Percentiles rank a stretch among this genome's conserved stretches.
Conservation (phyloP, 768 basidiomycete species). For the Boletellus emodensis region DNA sequence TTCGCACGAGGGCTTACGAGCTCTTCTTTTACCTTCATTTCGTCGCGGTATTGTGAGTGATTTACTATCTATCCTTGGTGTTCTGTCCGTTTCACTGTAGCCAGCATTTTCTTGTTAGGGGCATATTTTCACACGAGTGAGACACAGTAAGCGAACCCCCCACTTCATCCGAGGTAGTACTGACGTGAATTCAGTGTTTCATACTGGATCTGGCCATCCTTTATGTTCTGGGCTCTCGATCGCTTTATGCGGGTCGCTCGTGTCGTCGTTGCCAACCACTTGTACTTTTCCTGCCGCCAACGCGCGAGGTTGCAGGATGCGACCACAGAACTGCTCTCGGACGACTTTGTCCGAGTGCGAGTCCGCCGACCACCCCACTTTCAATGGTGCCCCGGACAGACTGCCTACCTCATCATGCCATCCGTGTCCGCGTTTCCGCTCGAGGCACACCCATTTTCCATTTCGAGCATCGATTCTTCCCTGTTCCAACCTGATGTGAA, state of each 20-base stretch:
- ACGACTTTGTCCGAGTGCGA: constrained; percentile 45
- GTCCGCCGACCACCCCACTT: constrained; percentile 44
- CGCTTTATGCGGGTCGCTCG: constrained; percentile 46
- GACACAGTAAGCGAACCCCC: constrained; percentile 7
- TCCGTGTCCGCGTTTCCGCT: constrained; percentile 41
- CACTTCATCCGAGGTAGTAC: background rate
- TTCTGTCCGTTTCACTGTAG: constrained; percentile 4
- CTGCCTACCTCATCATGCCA: constrained; percentile 49
- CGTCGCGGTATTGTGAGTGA: constrained; percentile 37
- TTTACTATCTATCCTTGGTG: accelerated
- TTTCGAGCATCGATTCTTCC: constrained; percentile 39
- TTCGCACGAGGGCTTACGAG: constrained; percentile 48
- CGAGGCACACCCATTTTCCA: constrained; percentile 63
- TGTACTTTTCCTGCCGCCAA: constrained; percentile 32
- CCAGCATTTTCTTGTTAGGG: constrained; percentile 34
- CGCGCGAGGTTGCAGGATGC: constrained; percentile 33
- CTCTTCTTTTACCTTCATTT: constrained; percentile 50
- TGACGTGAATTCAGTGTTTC: constrained; percentile 12
- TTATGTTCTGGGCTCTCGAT: constrained; percentile 41
- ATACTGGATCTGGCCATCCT: constrained; percentile 31
- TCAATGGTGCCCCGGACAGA: constrained; percentile 53
- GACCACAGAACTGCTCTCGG: constrained; percentile 40
- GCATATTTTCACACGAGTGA: constrained; percentile 40
- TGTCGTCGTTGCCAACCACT: constrained; percentile 41
- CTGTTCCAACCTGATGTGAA: constrained; percentile 9